phyloP scores from a whole-genome alignment of 1,284 basidiomycete species.

The Cutaneotrichosporon cavernicola region DNA sequence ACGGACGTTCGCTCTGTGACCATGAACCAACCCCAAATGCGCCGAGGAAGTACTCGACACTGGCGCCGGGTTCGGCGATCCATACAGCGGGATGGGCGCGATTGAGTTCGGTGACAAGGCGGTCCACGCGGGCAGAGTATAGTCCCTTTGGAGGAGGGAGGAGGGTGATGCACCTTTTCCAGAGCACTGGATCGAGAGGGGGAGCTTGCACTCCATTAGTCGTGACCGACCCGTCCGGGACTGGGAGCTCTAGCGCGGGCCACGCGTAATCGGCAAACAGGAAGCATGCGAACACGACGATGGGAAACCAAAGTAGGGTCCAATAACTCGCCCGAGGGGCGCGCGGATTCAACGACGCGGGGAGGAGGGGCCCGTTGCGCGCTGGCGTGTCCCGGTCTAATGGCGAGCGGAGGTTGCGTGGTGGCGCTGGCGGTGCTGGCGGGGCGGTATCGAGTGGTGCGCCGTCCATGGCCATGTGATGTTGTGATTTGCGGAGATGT shows the following conservation, averaged over 20 bases:
- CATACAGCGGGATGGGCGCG: conserved; percentile 22
- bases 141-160: conserved; percentile 20
- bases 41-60: conserved; percentile 68
- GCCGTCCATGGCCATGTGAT: background rate
- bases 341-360: background rate
- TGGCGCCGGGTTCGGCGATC: conserved; percentile 72
- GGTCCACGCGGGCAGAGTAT: conserved; percentile 23
- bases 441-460: background rate
- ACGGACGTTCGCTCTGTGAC: conserved; percentile 72
- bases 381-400: background rate
- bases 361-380: background rate
- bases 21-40: conserved; percentile 62
- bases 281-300: background rate
- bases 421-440: background rate
- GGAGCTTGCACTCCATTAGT: background rate
- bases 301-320: background rate
- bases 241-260: background rate
- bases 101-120: conserved; percentile 20
- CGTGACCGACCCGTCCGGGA: background rate
- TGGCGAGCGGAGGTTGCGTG: conserved; percentile 5
- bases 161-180: conserved; percentile 17
- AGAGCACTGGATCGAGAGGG: conserved; percentile 4
- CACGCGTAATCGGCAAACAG: background rate
- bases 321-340: conserved; percentile 1
- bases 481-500: background rate